phyloP scores from a whole-genome alignment of 2,329 filamentous ascomycete genomes.

The Monilinia fructicola region DNA sequence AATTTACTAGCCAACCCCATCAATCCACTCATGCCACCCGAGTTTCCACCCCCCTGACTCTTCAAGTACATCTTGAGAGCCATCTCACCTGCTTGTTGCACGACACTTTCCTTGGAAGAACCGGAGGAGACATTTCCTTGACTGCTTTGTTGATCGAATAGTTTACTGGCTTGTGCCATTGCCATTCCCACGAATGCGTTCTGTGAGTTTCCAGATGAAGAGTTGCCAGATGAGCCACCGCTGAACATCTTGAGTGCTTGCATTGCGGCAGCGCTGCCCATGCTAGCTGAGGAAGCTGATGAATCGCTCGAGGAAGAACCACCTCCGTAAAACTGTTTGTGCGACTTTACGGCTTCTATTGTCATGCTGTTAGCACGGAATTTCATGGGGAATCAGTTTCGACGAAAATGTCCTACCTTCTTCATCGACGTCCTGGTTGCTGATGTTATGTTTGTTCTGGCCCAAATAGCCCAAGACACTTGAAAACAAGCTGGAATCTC shows the following conservation, averaged over 20 bases:
- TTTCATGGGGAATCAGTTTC: neutral
- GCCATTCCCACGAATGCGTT: slow-evolving; percentile 81
- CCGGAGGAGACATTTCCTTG: slow-evolving; percentile 54
- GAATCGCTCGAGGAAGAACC: slow-evolving; percentile 47
- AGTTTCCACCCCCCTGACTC: slow-evolving; percentile 58
- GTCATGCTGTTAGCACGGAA: slow-evolving; percentile 2
- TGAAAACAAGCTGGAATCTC: slow-evolving; percentile 54
- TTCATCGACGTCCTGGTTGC: slow-evolving; percentile 58
- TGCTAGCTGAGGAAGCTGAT: slow-evolving; percentile 51
- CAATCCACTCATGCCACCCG: slow-evolving; percentile 43
- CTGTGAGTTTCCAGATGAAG: slow-evolving; percentile 57
- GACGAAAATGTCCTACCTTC: slow-evolving; percentile 40
- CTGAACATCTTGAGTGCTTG: slow-evolving; percentile 80
- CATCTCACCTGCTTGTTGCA: slow-evolving; percentile 79
- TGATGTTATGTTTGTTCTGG: slow-evolving; percentile 51
- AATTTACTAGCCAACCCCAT: slow-evolving; percentile 63
- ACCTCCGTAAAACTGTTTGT: slow-evolving; percentile 70
- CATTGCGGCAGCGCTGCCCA: slow-evolving; percentile 75
- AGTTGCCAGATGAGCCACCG: slow-evolving; percentile 49
- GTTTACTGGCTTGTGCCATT: slow-evolving; percentile 80
- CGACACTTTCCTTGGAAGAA: slow-evolving; percentile 75
- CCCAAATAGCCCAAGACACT: slow-evolving; percentile 55
- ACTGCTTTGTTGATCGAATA: slow-evolving; percentile 59
- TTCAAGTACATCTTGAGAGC: slow-evolving; percentile 91
- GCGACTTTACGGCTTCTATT: slow-evolving; percentile 67